These are phyloP conservation scores for Ophiostoma montium DNA, from an alignment of 2,329 filamentous ascomycete genomes.

Conservation along the genomic window DNA sequence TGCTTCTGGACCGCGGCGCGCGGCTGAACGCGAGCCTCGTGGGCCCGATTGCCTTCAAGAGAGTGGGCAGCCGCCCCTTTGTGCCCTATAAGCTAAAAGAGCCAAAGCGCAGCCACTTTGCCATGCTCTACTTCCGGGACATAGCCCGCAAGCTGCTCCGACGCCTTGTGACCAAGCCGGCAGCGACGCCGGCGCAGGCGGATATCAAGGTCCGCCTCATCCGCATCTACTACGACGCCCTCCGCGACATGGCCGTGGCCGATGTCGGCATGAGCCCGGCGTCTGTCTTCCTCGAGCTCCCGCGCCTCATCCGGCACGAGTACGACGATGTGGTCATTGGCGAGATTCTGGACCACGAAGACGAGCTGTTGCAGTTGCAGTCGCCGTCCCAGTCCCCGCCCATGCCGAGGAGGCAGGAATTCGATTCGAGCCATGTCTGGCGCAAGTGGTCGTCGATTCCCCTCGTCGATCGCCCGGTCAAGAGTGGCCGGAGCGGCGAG, in stretches of 20 bases:
- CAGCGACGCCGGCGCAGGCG: not conserved
- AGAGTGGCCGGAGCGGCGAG: not conserved
- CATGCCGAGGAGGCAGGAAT: no score
- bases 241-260: not conserved
- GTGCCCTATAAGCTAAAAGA: no score
- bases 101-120: no score
- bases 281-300: not conserved
- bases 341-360: no score
- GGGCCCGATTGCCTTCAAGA: no score
- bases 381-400: no score
- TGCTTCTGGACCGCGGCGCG: not conserved
- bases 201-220: not conserved
- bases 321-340: not conserved
- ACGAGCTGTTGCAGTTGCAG: no score
- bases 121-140: not conserved
- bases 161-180: not conserved
- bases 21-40: no score
- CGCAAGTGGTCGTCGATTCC: not conserved
- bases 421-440: no score
- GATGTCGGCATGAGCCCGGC: not conserved
- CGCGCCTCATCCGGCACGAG: not conserved
- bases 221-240: not conserved
- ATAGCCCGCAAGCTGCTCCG: not conserved
- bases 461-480: conserved; percentile 1
- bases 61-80: no score